Evolutionary conservation across 352 stramenopile genomes (phyloP).

Genomic region (Globisporangium yorkense): DNA sequence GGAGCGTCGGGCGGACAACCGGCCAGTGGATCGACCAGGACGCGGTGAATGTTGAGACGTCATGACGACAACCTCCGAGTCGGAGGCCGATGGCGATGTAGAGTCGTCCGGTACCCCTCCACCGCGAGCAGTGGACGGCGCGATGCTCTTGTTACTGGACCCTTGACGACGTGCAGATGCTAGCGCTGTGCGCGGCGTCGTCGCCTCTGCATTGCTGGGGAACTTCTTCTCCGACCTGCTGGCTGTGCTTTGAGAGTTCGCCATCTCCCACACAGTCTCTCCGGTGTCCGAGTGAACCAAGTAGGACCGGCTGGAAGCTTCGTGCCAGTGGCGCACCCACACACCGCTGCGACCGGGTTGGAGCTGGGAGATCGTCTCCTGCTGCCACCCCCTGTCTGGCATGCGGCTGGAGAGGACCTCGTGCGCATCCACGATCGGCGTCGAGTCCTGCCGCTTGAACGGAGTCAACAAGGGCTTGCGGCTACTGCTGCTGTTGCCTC

Average conservation of each 20-base stretch:
- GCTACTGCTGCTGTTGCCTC: neutral
- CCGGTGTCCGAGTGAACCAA: slow-evolving; percentile 65
- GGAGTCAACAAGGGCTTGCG: slow-evolving; percentile 4
- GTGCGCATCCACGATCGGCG: slow-evolving; percentile 17
- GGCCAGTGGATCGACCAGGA: neutral
- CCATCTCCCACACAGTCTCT: slow-evolving; percentile 70
- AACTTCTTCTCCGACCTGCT: neutral
- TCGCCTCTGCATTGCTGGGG: neutral
- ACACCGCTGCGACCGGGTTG: slow-evolving; percentile 13
- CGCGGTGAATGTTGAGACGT: slow-evolving; percentile 5
- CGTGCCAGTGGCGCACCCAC: slow-evolving; percentile 66
- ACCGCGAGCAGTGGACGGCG: neutral
- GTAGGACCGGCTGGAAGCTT: slow-evolving; percentile 39
- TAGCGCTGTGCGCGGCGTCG: neutral
- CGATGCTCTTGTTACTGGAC: neutral
- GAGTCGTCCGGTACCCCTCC: neutral
- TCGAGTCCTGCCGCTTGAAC: slow-evolving; percentile 1
- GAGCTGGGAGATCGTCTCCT: neutral
- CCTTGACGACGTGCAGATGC: slow-evolving; percentile 5
- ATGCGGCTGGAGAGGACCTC: slow-evolving; percentile 13
- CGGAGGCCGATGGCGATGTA: slow-evolving; percentile 22
- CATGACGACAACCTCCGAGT: slow-evolving; percentile 32
- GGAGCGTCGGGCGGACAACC: slow-evolving; percentile 1
- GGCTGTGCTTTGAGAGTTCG: neutral
- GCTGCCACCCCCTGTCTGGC: neutral